Evolutionary conservation across 2,329 filamentous ascomycete genomes (phyloP), one percentile per base, ranked within the genome.

Genomic region (Penicillium janthinellum): DNA sequence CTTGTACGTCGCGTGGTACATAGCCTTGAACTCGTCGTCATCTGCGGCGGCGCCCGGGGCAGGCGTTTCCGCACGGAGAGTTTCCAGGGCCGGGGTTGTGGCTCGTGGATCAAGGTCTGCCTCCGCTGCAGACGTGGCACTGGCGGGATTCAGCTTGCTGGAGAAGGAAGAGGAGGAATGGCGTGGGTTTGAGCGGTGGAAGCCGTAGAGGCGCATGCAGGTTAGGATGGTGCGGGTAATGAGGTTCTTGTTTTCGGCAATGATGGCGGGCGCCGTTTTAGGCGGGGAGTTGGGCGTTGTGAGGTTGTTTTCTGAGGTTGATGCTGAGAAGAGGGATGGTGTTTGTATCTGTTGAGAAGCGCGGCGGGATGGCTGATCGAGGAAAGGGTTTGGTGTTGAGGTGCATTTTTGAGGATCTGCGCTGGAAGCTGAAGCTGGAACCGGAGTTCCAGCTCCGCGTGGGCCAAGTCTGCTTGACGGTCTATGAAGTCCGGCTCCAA

Each of bases 1-100:
- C 48, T 76, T 75, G 61, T 79, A 79, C 4, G 76, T 78, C 12
- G 76, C 75, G 60, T 79, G 77, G 54, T 79, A 79, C 75, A 79
- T 77, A 15, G 71, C 60, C 51, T 78, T 79, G 56, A 79, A 79
- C 12, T 77, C 76, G 42, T 78, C 75, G 50, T 79, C 76, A 25
- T 76, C 74, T 0, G 66, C 61, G 6, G 54, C 59, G 7, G 62
- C 39, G 20, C 58, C 57, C 1, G 62, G 59, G n/a, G 57, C 63
- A 10, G 65, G 55, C 2, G 63, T 70, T 15, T 70, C 68, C 35
- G 67, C 62, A 28, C 62, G 60, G 10, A 59, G 31, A 53, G 56
- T 17, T 34, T 66, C 66, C 10, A 52, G 55, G 15, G 62, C 57
- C 0, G 63, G 61, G 1, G 57, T 66, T 11, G 56, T 28, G 20